Conservation (phyloP, 768 basidiomycete species). For the Tulasnella sp. region DNA sequence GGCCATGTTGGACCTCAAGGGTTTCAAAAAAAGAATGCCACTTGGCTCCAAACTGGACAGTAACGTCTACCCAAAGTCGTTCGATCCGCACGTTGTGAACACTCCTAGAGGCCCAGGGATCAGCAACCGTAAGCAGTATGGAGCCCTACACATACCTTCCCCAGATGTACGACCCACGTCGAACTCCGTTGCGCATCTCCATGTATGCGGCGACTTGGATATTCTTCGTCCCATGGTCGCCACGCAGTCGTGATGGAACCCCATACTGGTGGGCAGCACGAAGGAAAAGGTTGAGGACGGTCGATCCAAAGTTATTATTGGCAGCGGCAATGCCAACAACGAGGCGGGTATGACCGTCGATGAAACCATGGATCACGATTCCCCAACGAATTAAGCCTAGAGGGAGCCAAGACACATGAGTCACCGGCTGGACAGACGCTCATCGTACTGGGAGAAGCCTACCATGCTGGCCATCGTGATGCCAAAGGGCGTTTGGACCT, state of each 20-base stretch:
- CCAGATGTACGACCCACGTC: constrained; percentile 40
- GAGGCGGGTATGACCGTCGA: constrained; percentile 41
- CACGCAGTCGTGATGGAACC: constrained; percentile 40
- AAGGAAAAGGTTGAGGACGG: constrained; percentile 47
- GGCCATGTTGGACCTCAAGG: constrained; percentile 41
- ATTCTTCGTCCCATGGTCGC: constrained; percentile 40
- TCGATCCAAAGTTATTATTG: constrained; percentile 31
- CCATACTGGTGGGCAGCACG: constrained; percentile 41
- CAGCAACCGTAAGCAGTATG: not conserved
- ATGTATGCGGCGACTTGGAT: constrained; percentile 38
- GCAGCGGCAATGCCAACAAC: constrained; percentile 20
- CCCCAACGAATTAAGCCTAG: constrained; percentile 39
- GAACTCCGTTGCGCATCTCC: constrained; percentile 34
- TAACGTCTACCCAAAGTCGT: constrained; percentile 39
- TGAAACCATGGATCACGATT: constrained; percentile 40
- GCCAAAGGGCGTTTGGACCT: constrained; percentile 41
- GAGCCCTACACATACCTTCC: constrained; percentile 32
- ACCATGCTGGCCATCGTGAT: constrained; percentile 44
- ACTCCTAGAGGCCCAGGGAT: constrained; percentile 27
- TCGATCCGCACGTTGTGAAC: constrained; percentile 41
- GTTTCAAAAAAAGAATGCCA: constrained; percentile 36
- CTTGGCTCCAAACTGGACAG: constrained; percentile 38
- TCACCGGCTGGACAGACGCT: no score
- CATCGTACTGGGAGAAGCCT: no score
- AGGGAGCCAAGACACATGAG: no score